Percentiles rank a stretch among this genome's conserved stretches.
These are phyloP conservation scores for Beauveria varroae DNA, from an alignment of 2,329 filamentous ascomycete species.

Conservation along the genomic window DNA sequence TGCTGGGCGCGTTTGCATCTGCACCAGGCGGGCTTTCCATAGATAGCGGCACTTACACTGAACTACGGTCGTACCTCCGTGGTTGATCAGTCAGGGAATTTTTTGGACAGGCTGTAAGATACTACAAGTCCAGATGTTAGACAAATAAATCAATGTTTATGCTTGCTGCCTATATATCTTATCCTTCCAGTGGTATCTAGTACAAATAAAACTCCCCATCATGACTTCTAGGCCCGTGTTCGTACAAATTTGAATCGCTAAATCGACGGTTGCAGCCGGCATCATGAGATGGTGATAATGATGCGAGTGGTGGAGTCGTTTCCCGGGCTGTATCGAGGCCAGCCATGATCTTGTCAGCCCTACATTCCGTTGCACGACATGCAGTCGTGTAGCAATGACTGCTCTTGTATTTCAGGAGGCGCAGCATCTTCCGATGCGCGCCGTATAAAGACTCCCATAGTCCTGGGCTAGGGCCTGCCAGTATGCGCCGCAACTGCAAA, in stretches of 20 bases:
- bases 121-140: neutral
- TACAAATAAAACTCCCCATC: slow-evolving; percentile 9
- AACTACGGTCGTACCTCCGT: neutral
- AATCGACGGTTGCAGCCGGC: neutral
- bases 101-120: too few relatives aligned
- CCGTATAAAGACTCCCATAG: neutral
- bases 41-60: neutral
- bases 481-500: neutral
- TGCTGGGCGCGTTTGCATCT: neutral
- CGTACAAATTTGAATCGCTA: slow-evolving; percentile 1
- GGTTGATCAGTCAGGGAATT: too few relatives aligned
- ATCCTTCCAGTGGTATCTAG: slow-evolving; percentile 5
- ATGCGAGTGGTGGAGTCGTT: neutral
- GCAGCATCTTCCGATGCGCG: neutral
- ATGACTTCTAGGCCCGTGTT: slow-evolving; percentile 1
- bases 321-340: neutral
- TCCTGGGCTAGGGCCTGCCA: too few relatives aligned
- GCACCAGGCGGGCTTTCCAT: neutral
- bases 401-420: neutral
- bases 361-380: neutral
- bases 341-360: neutral
- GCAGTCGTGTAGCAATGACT: neutral
- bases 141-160: neutral
- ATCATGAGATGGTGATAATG: neutral
- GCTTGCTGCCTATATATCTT: neutral